Conservation (phyloP, 495 filamentous ascomycete species). For the Penicillium canariense region DNA sequence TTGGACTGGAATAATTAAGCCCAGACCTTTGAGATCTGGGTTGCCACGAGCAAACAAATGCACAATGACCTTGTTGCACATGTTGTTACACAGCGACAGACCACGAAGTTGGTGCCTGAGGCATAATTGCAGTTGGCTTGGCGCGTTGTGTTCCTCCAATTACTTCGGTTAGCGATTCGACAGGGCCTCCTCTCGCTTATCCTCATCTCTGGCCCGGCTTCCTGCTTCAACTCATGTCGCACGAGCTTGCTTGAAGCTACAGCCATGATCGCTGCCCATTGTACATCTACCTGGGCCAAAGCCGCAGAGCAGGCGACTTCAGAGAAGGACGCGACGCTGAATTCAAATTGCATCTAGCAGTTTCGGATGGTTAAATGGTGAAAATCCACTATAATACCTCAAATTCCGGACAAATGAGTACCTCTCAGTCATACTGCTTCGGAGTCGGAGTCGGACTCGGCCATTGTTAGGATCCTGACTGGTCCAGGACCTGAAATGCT, state of each 20-base stretch:
- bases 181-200: not conserved
- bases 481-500: not conserved
- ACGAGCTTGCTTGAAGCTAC: not conserved
- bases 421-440: not conserved
- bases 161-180: not conserved
- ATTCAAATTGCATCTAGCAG: not conserved
- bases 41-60: not conserved
- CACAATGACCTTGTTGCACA: not conserved
- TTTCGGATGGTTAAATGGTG: not conserved
- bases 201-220: not conserved
- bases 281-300: not conserved
- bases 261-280: not conserved
- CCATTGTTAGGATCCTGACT: not conserved
- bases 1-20: not conserved
- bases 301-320: not conserved
- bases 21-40: not conserved
- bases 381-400: not conserved
- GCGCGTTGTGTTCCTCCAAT: not conserved
- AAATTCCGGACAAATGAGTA: not conserved
- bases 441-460: slow-evolving; percentile 28
- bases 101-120: not conserved
- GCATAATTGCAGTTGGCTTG: not conserved
- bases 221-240: not conserved
- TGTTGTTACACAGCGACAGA: not conserved
- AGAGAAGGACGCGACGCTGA: not conserved